Conservation (phyloP, 1,284 basidiomycete genomes). For the Ceratobasidium theobromae region DNA sequence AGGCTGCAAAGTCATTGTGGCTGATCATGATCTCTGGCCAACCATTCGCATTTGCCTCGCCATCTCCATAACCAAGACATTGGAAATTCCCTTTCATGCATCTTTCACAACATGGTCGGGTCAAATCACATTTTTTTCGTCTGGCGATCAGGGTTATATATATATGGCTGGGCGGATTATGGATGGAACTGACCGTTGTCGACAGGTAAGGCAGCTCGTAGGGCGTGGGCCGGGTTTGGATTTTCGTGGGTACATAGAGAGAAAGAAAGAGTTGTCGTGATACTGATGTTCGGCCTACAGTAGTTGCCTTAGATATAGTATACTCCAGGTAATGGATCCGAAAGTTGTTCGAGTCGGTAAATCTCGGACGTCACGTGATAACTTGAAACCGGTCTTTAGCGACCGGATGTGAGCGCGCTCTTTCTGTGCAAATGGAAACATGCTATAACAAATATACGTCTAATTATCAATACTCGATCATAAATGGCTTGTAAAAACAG, state of each 20-base stretch:
- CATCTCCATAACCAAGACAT: conserved; percentile 11
- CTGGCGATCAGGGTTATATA: background rate
- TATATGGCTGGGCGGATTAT: background rate
- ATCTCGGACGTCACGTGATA: background rate
- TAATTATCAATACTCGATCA: background rate
- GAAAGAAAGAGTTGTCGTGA: too few relatives aligned
- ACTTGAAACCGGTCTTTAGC: background rate
- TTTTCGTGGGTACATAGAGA: too few relatives aligned
- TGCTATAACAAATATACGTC: background rate
- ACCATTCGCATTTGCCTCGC: background rate
- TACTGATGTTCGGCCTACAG: too few relatives aligned
- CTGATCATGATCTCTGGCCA: background rate
- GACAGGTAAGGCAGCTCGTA: conserved; percentile 18
- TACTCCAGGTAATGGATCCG: background rate
- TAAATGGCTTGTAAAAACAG: background rate
- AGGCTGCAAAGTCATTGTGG: background rate
- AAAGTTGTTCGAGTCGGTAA: background rate
- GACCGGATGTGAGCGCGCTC: background rate
- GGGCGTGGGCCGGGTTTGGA: background rate
- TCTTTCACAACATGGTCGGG: background rate
- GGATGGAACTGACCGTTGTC: background rate
- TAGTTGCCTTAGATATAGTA: background rate
- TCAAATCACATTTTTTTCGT: conserved; percentile 19
- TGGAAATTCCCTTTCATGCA: background rate
- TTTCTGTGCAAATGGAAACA: background rate